Base-by-base conservation (phyloP, 2,329 filamentous ascomycete genomes). In the Anisogramma anomala region DNA sequence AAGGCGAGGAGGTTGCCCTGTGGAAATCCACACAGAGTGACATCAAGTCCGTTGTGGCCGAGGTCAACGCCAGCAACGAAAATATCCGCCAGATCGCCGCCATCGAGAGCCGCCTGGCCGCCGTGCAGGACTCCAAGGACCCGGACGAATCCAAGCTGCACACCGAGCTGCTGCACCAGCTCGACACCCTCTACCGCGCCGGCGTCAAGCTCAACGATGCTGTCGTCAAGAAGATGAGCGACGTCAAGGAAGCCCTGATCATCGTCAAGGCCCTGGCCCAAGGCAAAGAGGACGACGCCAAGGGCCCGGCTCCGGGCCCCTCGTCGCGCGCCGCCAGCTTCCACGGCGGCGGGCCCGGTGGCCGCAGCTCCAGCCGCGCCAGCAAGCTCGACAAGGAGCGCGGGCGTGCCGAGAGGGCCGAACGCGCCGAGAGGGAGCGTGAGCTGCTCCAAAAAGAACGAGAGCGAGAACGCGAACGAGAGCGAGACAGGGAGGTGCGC, bases 1-100 rank as follows among this genome's bases (percentile, higher is more conserved):
- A 64, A 43, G 64, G 64, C 28, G 65, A 68, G 44, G 65, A 68
- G 42, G 53, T 63, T 6, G 51, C 54, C 31, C 50, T 65, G 9
- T 68, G 65, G 65, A 56, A 61, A 37, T 57, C 56, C 22, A 51
- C 60, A 47, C 61, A 63, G 46, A 60, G 62, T 4, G 59, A 63
- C 38, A 43, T 66, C 13, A 55, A 55, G 11, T 45, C 41, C 23
- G 51, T 62, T 20, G 42, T 64, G 6, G 58, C 63, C 1, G 48
- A 53, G 11, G 53, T 65, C 41, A 68, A 68, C 42, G 56, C 54
- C 22, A 64, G 62, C 47, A 66, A 59, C 44, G 54, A 58, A 41
- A 59, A 59, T 35, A 49, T 60, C n/a, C 51, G 54, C 27, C 55
- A 53, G 23, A 63, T 67, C 39, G 46, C 59, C 18, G 57, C 58